phyloP scores from a whole-genome alignment of 2,329 filamentous ascomycete species.

The Setomelanomma holmii region DNA sequence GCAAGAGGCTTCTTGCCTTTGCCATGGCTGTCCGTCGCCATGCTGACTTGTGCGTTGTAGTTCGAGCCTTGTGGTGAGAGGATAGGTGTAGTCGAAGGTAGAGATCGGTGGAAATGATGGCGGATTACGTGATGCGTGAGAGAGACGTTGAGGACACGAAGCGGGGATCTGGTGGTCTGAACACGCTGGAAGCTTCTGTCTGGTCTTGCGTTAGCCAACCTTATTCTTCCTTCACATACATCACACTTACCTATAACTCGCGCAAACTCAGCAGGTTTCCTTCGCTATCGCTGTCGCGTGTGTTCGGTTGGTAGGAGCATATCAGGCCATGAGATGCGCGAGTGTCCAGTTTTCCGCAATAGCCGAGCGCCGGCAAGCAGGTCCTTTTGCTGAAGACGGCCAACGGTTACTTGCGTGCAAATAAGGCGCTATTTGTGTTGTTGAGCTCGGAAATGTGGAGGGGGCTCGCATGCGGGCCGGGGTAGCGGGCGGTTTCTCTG shows the following conservation, averaged over 20 bases:
- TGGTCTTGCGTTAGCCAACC: conserved; percentile 12
- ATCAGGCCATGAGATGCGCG: conserved; percentile 21
- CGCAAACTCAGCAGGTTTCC: background rate
- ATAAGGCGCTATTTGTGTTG: conserved; percentile 42
- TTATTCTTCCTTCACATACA: conserved; percentile 1
- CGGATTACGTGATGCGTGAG: conserved; percentile 14
- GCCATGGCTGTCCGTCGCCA: conserved; percentile 20
- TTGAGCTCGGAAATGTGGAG: conserved; percentile 43
- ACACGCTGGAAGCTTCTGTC: conserved; percentile 15
- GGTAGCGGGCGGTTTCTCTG: conserved; percentile 12
- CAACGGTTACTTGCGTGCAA: conserved; percentile 19
- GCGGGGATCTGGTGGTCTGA: conserved; percentile 20
- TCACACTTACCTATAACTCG: conserved; percentile 10
- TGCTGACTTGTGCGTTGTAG: conserved; percentile 11
- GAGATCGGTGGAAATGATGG: conserved; percentile 17
- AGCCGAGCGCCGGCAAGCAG: conserved; percentile 26
- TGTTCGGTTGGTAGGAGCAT: conserved; percentile 7
- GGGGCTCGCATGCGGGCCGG: conserved; percentile 18
- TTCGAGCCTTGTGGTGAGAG: conserved; percentile 2
- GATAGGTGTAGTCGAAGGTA: conserved; percentile 13
- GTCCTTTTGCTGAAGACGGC: conserved; percentile 12
- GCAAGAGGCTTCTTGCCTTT: conserved; percentile 45
- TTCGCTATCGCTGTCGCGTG: conserved; percentile 7
- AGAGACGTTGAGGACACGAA: conserved; percentile 12
- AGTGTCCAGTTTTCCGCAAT: conserved; percentile 6